Evolutionary conservation across 2,329 filamentous ascomycete genomes (phyloP).

Genomic region (Hypoxylon sp.): DNA sequence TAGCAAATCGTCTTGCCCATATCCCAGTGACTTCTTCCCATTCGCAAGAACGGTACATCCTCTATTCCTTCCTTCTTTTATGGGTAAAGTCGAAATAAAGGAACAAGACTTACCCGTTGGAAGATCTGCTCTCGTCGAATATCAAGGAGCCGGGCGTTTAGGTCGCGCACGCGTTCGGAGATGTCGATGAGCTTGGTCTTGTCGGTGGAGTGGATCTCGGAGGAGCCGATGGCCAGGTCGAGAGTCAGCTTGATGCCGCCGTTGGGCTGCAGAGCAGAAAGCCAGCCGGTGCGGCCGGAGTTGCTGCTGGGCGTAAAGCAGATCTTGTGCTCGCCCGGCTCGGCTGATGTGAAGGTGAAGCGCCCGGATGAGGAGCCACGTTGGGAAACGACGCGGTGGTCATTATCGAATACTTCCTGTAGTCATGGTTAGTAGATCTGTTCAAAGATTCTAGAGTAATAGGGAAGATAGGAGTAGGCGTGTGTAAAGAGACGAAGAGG

Average conservation of each 20-base stretch:
- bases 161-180: conserved; percentile 86
- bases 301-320: conserved; percentile 91
- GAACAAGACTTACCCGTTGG: conserved; percentile 77
- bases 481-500: neutral
- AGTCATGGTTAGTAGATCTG: neutral
- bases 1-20: neutral
- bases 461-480: neutral
- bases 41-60: neutral
- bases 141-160: conserved; percentile 89
- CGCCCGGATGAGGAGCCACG: conserved; percentile 81
- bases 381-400: conserved; percentile 95
- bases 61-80: neutral
- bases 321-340: conserved; percentile 94
- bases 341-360: conserved; percentile 96
- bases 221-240: conserved; percentile 94
- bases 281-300: conserved; percentile 78
- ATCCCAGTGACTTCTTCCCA: neutral
- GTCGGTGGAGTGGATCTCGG: conserved; percentile 92
- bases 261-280: conserved; percentile 73
- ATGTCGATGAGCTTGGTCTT: conserved; percentile 95
- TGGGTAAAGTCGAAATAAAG: neutral
- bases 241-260: conserved; percentile 87
- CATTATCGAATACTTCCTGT: conserved; percentile 93
- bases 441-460: neutral
- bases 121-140: conserved; percentile 96